A percentile compares a stretch with the other conserved stretches of the same genome.
Conservation (phyloP, 305 asterid species). For the Withania somnifera region DNA sequence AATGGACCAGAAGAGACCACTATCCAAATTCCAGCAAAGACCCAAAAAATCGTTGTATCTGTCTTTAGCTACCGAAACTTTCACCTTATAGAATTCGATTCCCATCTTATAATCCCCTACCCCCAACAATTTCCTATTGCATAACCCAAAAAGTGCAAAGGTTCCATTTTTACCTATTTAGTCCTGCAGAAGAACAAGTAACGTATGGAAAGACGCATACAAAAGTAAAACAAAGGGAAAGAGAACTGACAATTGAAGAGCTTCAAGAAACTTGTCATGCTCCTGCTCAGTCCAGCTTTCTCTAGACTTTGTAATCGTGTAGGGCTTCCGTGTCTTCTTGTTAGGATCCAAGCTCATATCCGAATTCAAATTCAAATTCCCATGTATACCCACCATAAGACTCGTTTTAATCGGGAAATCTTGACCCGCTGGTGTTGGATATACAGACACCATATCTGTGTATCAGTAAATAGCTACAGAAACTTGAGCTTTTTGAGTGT, state of each 20-base stretch:
- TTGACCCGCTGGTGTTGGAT: constrained; percentile 46
- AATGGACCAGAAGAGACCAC: not conserved
- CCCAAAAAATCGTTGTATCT: too few relatives aligned
- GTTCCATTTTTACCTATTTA: not conserved
- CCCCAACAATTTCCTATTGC: not conserved
- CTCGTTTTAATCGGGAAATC: constrained; percentile 34
- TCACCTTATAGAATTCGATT: too few relatives aligned
- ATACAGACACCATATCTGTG: constrained; percentile 61
- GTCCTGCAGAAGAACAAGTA: not conserved
- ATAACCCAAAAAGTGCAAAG: not conserved
- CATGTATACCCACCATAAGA: too few relatives aligned
- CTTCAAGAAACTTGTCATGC: constrained; percentile 83
- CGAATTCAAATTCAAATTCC: too few relatives aligned
- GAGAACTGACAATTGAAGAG: constrained; percentile 64
- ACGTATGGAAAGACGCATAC: too few relatives aligned
- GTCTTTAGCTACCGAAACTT: not conserved
- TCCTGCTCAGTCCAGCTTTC: constrained; percentile 97
- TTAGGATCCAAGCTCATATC: constrained; percentile 17
- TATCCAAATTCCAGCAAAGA: not conserved
- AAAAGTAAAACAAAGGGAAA: not conserved
- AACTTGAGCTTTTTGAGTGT: not conserved
- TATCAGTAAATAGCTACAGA: not conserved
- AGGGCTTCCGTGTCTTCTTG: constrained; percentile 81
- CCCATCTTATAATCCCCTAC: not conserved
- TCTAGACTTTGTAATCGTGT: constrained; percentile 83